Evolutionary conservation across 768 basidiomycete genomes (phyloP).

Genomic region (Kwoniella sp.): DNA sequence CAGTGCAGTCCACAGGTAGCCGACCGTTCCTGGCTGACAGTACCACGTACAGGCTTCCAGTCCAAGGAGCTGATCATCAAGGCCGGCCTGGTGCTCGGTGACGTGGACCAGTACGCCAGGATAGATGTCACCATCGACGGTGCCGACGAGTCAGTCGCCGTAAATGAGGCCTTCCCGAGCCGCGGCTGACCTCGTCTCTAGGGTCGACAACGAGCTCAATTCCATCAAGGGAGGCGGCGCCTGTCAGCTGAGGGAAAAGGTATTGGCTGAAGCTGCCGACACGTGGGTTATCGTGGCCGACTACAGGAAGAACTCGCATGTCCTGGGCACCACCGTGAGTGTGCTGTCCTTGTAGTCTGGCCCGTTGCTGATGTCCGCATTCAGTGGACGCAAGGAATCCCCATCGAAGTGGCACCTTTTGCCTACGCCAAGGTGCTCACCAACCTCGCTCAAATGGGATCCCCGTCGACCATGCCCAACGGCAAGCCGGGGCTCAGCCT

Average conservation of each 20-base stretch:
- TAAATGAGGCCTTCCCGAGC: neutral
- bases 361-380: neutral
- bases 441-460: constrained; percentile 57
- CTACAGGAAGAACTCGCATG: constrained; percentile 83
- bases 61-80: constrained; percentile 89
- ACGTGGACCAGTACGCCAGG: constrained; percentile 78
- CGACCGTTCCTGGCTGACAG: neutral
- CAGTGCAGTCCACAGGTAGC: neutral
- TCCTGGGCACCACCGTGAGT: constrained; percentile 76
- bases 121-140: constrained; percentile 98
- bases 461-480: constrained; percentile 29
- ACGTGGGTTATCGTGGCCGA: constrained; percentile 94
- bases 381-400: constrained; percentile 82
- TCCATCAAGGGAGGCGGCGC: constrained; percentile 97
- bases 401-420: constrained; percentile 94
- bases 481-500: constrained; percentile 59
- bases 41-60: constrained; percentile 66
- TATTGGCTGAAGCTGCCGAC: constrained; percentile 89
- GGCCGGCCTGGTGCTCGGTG: constrained; percentile 71
- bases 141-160: constrained; percentile 78
- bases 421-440: constrained; percentile 84
- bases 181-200: constrained; percentile 47
- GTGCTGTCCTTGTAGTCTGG: neutral
- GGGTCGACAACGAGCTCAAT: constrained; percentile 80
- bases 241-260: constrained; percentile 94